Conservation (phyloP, 306 rosid genomes). For the Sphenostylis stenocarpa region DNA sequence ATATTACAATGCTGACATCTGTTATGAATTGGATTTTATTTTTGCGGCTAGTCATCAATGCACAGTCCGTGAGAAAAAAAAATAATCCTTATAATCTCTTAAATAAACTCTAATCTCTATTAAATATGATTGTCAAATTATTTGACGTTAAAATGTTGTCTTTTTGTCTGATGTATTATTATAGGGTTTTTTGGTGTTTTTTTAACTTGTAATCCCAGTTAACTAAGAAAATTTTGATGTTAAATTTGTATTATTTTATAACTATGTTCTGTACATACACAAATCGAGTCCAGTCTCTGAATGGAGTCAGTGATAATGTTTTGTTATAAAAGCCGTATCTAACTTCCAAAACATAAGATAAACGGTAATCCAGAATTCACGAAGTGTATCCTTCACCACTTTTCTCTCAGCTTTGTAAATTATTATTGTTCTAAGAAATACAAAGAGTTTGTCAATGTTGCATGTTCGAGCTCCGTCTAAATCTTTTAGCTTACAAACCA, state of each 20-base stretch:
- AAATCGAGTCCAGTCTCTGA: neutral
- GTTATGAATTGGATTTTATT: conserved; percentile 13
- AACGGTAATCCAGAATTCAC: neutral
- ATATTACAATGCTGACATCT: neutral
- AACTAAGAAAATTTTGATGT: neutral
- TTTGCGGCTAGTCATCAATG: conserved; percentile 20
- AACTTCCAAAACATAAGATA: no score
- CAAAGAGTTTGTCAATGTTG: neutral
- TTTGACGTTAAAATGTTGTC: neutral
- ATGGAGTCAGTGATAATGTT: no score
- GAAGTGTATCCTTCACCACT: neutral
- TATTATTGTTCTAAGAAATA: neutral
- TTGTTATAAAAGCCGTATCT: no score
- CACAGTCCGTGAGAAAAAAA: neutral
- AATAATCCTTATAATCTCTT: neutral
- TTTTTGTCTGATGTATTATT: no score
- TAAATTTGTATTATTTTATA: neutral
- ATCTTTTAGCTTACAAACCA: neutral
- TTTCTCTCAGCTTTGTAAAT: neutral
- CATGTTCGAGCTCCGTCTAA: neutral
- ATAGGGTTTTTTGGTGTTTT: neutral
- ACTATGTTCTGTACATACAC: neutral
- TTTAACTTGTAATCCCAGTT: neutral
- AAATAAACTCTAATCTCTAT: neutral
- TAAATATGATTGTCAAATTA: neutral